Evolutionary conservation across 2,329 filamentous ascomycete species (phyloP).

Genomic region (Didymella pinodella): DNA sequence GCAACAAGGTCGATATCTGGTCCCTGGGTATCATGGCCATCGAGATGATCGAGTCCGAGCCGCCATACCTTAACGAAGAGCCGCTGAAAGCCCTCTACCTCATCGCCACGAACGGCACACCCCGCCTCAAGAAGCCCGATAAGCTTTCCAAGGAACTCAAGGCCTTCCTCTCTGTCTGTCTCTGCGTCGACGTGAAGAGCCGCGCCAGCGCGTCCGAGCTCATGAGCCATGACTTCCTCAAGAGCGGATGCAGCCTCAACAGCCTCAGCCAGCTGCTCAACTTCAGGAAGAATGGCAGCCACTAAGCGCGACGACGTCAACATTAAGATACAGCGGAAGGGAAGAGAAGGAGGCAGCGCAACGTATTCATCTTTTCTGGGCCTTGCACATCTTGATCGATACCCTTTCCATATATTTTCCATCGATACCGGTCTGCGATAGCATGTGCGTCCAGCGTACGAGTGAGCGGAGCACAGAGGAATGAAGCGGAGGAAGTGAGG

Average conservation of each 20-base stretch:
- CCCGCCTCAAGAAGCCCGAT: constrained; percentile 96
- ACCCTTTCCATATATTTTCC: constrained; percentile 39
- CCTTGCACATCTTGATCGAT: constrained; percentile 39
- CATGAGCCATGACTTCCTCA: constrained; percentile 90
- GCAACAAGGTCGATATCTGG: constrained; percentile 98
- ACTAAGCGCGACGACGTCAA: constrained; percentile 39
- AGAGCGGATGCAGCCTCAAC: constrained; percentile 83
- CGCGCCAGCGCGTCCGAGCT: constrained; percentile 91
- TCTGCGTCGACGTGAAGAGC: constrained; percentile 96
- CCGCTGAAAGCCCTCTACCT: constrained; percentile 96
- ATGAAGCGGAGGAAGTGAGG: neutral
- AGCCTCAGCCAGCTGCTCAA: constrained; percentile 87
- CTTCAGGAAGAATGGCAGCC: constrained; percentile 75
- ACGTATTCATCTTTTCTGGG: constrained; percentile 10
- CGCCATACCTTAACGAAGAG: constrained; percentile 97
- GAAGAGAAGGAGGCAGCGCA: constrained; percentile 6
- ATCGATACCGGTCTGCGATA: constrained; percentile 19
- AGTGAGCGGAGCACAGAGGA: neutral
- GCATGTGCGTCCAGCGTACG: constrained; percentile 10
- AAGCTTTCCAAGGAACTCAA: constrained; percentile 98
- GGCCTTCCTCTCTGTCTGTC: constrained; percentile 92
- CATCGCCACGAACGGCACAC: constrained; percentile 97
- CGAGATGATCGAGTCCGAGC: constrained; percentile 99
- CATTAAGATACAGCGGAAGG: neutral
- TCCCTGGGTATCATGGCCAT: constrained; percentile 99